Base-by-base conservation (phyloP, 371 early-diverging fungal species). In the Cokeromyces recurvatus region DNA sequence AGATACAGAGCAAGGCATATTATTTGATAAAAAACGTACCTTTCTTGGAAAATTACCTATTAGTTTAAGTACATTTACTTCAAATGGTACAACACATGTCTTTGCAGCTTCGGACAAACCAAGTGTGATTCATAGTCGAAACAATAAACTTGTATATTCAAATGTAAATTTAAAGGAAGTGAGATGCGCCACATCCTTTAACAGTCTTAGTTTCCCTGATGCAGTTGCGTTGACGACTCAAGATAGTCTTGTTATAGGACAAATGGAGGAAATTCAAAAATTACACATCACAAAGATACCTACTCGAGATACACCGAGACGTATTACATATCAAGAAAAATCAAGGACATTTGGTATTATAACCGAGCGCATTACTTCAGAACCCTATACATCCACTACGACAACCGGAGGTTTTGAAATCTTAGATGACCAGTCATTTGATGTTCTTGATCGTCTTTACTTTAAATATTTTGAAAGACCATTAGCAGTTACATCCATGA, bases 91-190 rank as follows among this genome's bases (percentile, higher is more conserved):
- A 38, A 68, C 55, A 4, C 79, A 85, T 51, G 89, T 94, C 7
- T 95, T 95, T 79, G 89, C 87, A 0, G 85, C 91, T 7, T 86
- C 88, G 2, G 95, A 94, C 57, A 80, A 87, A 22, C 93, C 97
- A 0, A 87, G 94, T 3, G 85, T 96, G 15, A 82, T 96, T 23
- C 80, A 82, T 34, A 81, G 79, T 41, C 73, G 74, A 21, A 84
- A 82, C 53, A 78, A 83, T 15, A 89, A 90, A 58, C 78, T 95
- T 2, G 51, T 87, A 27, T 94, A 85, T 55, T 89, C 91, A 7
- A 89, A 81, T 51, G 90, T 95, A 25, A 93, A 95, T 61, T 57
- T 89, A 10, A 86, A 81, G 76, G 82, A 85, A 38, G 82, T 88
- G 2, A 62, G 72, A n/a, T 71, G 78, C 36, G 82, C 81, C 21